Conservation (phyloP, 306 rosid species). For the Sechiopsis laciniata region DNA sequence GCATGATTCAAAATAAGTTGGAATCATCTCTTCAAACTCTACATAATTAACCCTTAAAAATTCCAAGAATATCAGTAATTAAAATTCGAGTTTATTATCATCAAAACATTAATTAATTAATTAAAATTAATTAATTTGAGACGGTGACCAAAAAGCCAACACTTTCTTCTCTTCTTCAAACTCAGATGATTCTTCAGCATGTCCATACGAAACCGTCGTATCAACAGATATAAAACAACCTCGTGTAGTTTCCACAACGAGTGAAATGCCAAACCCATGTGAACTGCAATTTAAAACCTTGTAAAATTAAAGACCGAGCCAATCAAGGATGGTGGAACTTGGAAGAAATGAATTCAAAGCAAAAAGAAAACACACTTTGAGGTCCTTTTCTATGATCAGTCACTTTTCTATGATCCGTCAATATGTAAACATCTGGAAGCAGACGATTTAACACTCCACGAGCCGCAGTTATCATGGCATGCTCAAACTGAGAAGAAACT, state of each 20-base stretch:
- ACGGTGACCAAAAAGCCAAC: too few species aligned
- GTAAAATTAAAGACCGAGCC: neutral
- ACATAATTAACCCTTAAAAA: too few species aligned
- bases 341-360: slow-evolving; percentile 12
- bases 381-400: slow-evolving; percentile 59
- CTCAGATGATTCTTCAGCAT: slow-evolving; percentile 38
- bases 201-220: slow-evolving; percentile 53
- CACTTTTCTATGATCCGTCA: slow-evolving; percentile 78
- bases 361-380: slow-evolving; percentile 43
- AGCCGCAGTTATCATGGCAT: slow-evolving; percentile 66
- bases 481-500: slow-evolving; percentile 80
- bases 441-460: slow-evolving; percentile 73
- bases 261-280: slow-evolving; percentile 84
- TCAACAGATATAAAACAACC: slow-evolving; percentile 80
- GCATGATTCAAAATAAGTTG: too few species aligned
- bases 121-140: too few species aligned
- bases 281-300: slow-evolving; percentile 47
- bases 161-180: slow-evolving; percentile 51
- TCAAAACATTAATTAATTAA: too few species aligned
- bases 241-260: slow-evolving; percentile 78
- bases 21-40: too few species aligned
- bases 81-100: too few species aligned
- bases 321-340: neutral
- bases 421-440: slow-evolving; percentile 80
- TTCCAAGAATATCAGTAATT: too few species aligned